phyloP scores from a whole-genome alignment of 2,329 filamentous ascomycete species.

The Phoma herbarum region DNA sequence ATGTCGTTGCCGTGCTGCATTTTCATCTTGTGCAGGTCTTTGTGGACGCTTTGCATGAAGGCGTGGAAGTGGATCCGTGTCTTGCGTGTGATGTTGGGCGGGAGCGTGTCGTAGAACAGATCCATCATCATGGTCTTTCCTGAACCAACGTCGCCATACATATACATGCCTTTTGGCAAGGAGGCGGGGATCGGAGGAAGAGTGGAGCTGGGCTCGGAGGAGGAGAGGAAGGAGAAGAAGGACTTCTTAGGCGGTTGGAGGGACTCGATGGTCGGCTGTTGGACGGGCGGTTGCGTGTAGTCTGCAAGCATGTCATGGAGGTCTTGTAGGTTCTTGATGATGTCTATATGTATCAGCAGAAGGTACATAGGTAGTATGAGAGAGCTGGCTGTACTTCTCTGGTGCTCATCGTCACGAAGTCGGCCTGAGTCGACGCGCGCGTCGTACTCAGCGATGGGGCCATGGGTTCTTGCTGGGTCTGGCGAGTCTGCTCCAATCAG shows the following conservation, averaged over 20 bases:
- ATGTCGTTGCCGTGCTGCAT: conserved; percentile 87
- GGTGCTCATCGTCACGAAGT: conserved; percentile 87
- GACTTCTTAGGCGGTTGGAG: conserved; percentile 63
- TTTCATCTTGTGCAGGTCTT: conserved; percentile 87
- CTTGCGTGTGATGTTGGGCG: conserved; percentile 79
- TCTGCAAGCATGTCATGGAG: conserved; percentile 81
- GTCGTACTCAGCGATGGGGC: conserved; percentile 90
- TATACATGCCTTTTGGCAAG: conserved; percentile 88
- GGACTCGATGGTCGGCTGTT: conserved; percentile 79
- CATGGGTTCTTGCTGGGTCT: conserved; percentile 49
- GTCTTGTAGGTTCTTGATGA: conserved; percentile 88
- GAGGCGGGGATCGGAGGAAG: conserved; percentile 69
- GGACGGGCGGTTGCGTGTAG: conserved; percentile 77
- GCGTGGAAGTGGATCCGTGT: conserved; percentile 98
- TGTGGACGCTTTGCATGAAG: conserved; percentile 99
- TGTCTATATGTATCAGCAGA: conserved; percentile 64
- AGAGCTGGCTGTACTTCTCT: conserved; percentile 72
- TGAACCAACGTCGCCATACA: conserved; percentile 95
- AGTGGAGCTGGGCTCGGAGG: conserved; percentile 50
- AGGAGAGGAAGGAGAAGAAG: conserved; percentile 70
- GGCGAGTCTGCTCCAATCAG: conserved; percentile 29
- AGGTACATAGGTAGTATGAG: not conserved
- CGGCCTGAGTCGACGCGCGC: conserved; percentile 76
- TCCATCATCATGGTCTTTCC: conserved; percentile 99
- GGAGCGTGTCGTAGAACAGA: conserved; percentile 93